A percentile compares a stretch with the other conserved stretches of the same genome.
These are phyloP conservation scores for Rhodofomes roseus DNA, from an alignment of 1,284 basidiomycete species.

Conservation along the genomic window DNA sequence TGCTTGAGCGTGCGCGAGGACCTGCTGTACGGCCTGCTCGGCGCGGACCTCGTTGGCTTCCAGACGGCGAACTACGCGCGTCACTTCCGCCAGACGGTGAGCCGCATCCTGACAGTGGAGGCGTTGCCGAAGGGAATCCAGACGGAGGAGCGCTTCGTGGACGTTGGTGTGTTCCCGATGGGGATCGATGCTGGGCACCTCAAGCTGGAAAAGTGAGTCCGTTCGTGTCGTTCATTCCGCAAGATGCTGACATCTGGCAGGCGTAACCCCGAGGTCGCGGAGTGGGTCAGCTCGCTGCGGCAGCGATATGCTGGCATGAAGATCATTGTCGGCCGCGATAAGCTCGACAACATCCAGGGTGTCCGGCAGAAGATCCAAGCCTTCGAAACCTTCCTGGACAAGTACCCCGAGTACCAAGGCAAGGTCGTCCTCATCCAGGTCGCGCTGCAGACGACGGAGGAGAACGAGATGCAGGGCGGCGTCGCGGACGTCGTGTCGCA, in stretches of 20 bases:
- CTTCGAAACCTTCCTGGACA: slow-evolving; percentile 81
- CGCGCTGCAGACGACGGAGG: slow-evolving; percentile 78
- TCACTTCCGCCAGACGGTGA: slow-evolving; percentile 82
- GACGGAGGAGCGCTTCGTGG: slow-evolving; percentile 63
- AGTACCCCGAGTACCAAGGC: slow-evolving; percentile 73
- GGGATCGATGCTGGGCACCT: slow-evolving; percentile 80
- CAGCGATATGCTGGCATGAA: slow-evolving; percentile 84
- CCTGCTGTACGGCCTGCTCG: slow-evolving; percentile 72
- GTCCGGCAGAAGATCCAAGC: slow-evolving; percentile 81
- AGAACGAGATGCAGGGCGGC: slow-evolving; percentile 70
- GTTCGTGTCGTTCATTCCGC: too few species aligned
- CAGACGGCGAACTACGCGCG: slow-evolving; percentile 81
- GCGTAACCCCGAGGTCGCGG: slow-evolving; percentile 73
- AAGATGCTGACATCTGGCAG: slow-evolving; percentile 29
- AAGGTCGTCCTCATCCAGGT: slow-evolving; percentile 86
- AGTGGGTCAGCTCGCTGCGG: slow-evolving; percentile 75
- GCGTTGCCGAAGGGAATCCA: slow-evolving; percentile 84
- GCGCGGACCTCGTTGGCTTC: slow-evolving; percentile 74
- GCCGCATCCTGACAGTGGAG: slow-evolving; percentile 77
- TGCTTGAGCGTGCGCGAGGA: slow-evolving; percentile 70
- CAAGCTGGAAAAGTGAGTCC: slow-evolving; percentile 61
- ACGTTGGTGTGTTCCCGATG: slow-evolving; percentile 86
- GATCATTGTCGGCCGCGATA: slow-evolving; percentile 84
- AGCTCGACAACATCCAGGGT: slow-evolving; percentile 83
- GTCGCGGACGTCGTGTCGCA: slow-evolving; percentile 77